Evolutionary conservation across 2,329 filamentous ascomycete genomes (phyloP), one percentile per base, ranked within the genome.

Genomic region (Cucurbitaria berberidis): DNA sequence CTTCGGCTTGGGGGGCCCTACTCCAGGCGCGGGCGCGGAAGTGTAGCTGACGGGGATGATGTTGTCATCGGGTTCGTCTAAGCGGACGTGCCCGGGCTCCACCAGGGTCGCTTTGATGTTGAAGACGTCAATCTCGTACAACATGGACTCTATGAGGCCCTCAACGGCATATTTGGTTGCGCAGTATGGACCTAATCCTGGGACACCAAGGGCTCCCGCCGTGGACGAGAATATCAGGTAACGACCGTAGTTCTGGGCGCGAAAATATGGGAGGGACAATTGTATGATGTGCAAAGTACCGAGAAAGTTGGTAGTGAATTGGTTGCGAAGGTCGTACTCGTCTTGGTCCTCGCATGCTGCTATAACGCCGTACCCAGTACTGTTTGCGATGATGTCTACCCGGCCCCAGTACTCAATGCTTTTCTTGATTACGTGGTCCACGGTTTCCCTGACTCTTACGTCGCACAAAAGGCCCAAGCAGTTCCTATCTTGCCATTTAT

Each of bases 301-400:
- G 82, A 96, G 93, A 76, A 97, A 96, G 76, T 99, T 99, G 19
- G 93, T 97, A 80, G 96, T 91, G 77, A 98, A 97, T 75, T 98
- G 95, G 68, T 96, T 93, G 53, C 92, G 89, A 63, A 98, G 85
- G 71, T 98, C 95, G 74, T 92, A 88, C 72, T 96, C 91, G 74
- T 97, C 92, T 78, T 98, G 95, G 76, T 98, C 95, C 77, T 98
- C 95, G 76, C 93, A 97, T 1, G 93, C 88, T 24, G 91, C 93
- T 64, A 98, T 96, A 48, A 99, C 92, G 47, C 93, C 93, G 76
- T 96, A 97, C 15, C 93, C 93, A 11, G 91, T 93, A 77, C 92
- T 96, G 75, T 78, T 98, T 64, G 89, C 93, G 52, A 98, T 89
- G 45, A 96, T 85, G 71, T 98, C 93, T 60, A 97, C 84, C 53